Evolutionary conservation across 2,329 filamentous ascomycete genomes (phyloP).

Genomic region (Paecilomyces niveus): DNA sequence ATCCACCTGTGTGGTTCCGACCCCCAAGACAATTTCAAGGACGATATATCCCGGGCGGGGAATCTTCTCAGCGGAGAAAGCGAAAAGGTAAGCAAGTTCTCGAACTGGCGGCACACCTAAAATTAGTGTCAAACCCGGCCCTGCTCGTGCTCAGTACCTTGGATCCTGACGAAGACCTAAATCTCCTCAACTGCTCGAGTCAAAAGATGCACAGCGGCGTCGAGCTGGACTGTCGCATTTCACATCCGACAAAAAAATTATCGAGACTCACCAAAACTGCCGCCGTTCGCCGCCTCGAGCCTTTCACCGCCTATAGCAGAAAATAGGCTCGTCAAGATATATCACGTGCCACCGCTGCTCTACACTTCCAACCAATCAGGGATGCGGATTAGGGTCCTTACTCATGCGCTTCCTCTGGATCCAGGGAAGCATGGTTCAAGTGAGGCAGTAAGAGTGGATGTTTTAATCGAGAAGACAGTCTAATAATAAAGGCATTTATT

Average conservation of each 20-base stretch:
- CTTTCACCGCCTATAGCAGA: conserved; percentile 6
- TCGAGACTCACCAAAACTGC: conserved; percentile 22
- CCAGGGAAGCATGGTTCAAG: no score
- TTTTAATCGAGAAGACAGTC: no score
- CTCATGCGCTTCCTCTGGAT: neutral
- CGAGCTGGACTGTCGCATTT: neutral
- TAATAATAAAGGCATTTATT: no score
- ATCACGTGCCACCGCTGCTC: neutral
- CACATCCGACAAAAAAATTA: conserved; percentile 1
- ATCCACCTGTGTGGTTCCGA: neutral
- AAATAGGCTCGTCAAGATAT: neutral
- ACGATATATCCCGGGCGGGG: conserved; percentile 5
- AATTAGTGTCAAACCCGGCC: neutral
- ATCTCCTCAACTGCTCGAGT: neutral
- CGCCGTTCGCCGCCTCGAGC: conserved; percentile 12
- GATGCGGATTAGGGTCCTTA: neutral
- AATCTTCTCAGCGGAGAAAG: conserved; percentile 1
- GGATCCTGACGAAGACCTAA: neutral
- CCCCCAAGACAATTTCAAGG: conserved; percentile 3
- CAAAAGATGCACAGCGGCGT: neutral
- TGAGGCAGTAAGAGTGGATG: no score
- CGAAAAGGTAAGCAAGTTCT: neutral
- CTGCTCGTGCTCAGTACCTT: neutral
- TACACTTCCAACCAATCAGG: neutral
- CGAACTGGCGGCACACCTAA: neutral